phyloP scores from a whole-genome alignment of 129 eudicot genomes.

The Tagetes erecta region DNA sequence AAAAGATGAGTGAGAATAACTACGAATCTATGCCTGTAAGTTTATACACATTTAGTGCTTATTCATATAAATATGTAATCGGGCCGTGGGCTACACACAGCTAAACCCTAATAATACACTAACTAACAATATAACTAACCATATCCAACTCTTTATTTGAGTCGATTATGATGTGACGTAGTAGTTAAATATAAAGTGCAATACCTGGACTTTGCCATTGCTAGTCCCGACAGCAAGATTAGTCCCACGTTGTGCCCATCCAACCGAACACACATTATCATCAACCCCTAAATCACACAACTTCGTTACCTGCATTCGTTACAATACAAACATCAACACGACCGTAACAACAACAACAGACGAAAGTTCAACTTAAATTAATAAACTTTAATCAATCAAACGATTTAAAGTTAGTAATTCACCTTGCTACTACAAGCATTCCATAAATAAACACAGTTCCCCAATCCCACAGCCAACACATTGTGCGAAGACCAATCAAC shows the following conservation, averaged over 20 bases:
- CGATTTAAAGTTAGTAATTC: neutral
- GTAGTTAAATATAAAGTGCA: neutral
- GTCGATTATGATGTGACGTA: neutral
- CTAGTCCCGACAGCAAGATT: conserved; percentile 92
- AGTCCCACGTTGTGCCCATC: conserved; percentile 93
- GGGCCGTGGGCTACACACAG: no score
- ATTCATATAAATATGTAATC: neutral
- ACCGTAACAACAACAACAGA: no score
- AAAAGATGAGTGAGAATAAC: neutral
- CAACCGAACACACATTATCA: conserved; percentile 96
- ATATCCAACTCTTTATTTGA: neutral
- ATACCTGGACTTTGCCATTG: conserved; percentile 87
- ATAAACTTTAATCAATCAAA: neutral
- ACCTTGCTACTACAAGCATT: conserved; percentile 99
- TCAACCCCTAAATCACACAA: conserved; percentile 89
- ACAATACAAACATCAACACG: neutral
- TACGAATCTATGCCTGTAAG: no score
- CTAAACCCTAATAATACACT: no score
- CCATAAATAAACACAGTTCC: conserved; percentile 92
- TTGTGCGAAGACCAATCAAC: conserved; percentile 97
- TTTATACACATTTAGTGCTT: neutral
- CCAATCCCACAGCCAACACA: conserved; percentile 91
- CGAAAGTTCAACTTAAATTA: neutral
- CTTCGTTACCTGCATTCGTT: conserved; percentile 67
- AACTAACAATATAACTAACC: no score